Evolutionary conservation across 768 basidiomycete genomes (phyloP).

Genomic region (Suillus discolor): DNA sequence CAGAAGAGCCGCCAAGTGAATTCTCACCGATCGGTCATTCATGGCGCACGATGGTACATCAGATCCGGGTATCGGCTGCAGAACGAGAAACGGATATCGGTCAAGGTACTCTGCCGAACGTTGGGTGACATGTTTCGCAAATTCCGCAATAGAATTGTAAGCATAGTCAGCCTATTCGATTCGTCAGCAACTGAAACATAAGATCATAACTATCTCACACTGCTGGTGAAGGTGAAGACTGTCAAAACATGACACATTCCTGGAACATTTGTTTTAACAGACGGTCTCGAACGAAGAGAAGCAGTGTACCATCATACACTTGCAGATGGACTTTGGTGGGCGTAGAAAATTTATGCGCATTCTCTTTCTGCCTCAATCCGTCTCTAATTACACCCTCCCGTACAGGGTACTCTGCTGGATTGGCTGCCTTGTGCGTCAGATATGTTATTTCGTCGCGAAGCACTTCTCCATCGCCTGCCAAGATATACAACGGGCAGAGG

Average conservation of each 20-base stretch:
- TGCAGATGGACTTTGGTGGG: slow-evolving; percentile 75
- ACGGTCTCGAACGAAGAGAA: slow-evolving; percentile 1
- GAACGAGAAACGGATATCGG: slow-evolving; percentile 50
- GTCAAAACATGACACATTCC: slow-evolving; percentile 78
- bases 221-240: slow-evolving; percentile 66
- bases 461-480: slow-evolving; percentile 74
- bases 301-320: slow-evolving; percentile 63
- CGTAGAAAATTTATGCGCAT: slow-evolving; percentile 48
- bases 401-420: slow-evolving; percentile 65
- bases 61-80: not conserved
- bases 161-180: slow-evolving; percentile 54
- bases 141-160: slow-evolving; percentile 59
- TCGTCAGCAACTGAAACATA: slow-evolving; percentile 2
- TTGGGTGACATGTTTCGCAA: slow-evolving; percentile 54
- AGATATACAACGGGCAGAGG: slow-evolving; percentile 73
- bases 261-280: slow-evolving; percentile 22
- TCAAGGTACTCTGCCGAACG: slow-evolving; percentile 39
- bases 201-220: slow-evolving; percentile 39
- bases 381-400: slow-evolving; percentile 53
- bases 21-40: not conserved
- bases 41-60: not conserved
- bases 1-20: not conserved
- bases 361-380: slow-evolving; percentile 50
- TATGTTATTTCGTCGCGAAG: slow-evolving; percentile 79
- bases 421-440: slow-evolving; percentile 77